Base-by-base conservation (phyloP, 1,139 yeast species). In the Lodderomyces beijingensis region DNA sequence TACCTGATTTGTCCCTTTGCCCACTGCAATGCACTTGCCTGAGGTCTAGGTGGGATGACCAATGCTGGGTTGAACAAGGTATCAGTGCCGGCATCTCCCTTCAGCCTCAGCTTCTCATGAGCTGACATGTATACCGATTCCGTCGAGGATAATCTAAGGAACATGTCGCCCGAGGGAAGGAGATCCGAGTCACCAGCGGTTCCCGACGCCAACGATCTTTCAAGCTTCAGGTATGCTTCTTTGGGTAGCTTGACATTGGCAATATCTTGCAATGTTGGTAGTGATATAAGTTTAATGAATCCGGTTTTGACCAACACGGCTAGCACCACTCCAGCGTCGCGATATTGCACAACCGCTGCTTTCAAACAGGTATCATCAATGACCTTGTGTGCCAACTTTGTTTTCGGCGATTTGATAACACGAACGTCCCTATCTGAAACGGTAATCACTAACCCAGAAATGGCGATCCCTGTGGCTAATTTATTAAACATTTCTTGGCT, bases 21-120 rank as follows among this genome's bases (percentile, higher is more conserved):
- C 94, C 96, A 85, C 57, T 82, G 93, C 34, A 86, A 65, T 0
- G 94, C 77, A 32, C 88, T 77, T 4, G 86, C 78, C 4, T 77
- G 69, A 1, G 98, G 98, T 30, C 97, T 70, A 16, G 78, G 76
- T 1, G 96, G 95, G 9, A 84, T 75, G 12, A 70, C 56, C 10
- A 79, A 61, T 36, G 72, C 73, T 15, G 73, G 77, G 43, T 80
- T 77, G 55, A 79, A 82, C 21, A 82, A 54, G 4, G 62, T 51
- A 47, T 79, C 87, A 1, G 74, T 66, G 5, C 51, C 34, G 10
- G 50, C 51, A 10, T 47, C 49, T n/a, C 30, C 44, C 25, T 42
- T 42, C 9, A 26, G 26, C 11, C 36, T 33, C 10, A 26, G 17
- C 34, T 41, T 51, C 29, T 36, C 45, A 31, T 38, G 49, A 11